A percentile compares a stretch with the other conserved stretches of the same genome.
Evolutionary conservation across 2,329 filamentous ascomycete species (phyloP).

Genomic region (Colletotrichum sp.): DNA sequence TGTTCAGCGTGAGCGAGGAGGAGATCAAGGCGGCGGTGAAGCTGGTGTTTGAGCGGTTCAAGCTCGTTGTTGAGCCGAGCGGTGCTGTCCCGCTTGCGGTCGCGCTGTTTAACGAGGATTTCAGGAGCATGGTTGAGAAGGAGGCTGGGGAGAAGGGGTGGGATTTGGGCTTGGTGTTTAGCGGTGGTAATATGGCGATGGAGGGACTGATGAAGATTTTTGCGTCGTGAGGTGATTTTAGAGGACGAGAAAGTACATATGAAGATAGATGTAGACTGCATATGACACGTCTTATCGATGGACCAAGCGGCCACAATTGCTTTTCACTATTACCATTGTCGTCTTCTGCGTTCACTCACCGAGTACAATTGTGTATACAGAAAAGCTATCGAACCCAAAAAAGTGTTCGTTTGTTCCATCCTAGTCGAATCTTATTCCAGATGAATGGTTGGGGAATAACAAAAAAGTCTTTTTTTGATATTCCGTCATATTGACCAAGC

Average conservation of each 20-base stretch:
- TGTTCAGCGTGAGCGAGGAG: slow-evolving; percentile 79
- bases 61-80: slow-evolving; percentile 89
- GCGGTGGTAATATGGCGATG: slow-evolving; percentile 64
- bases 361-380: background rate
- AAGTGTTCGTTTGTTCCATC: background rate
- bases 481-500: background rate
- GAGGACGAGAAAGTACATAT: background rate
- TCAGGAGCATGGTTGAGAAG: slow-evolving; percentile 70
- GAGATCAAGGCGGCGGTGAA: slow-evolving; percentile 80
- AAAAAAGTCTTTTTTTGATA: background rate
- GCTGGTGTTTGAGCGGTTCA: slow-evolving; percentile 85
- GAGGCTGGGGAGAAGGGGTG: slow-evolving; percentile 77
- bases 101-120: slow-evolving; percentile 85
- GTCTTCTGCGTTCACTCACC: rapidly evolving
- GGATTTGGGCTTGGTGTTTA: slow-evolving; percentile 68
- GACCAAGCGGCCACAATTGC: background rate
- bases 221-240: slow-evolving; percentile 13
- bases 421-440: background rate
- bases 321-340: background rate
- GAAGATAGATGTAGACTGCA: background rate
- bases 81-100: slow-evolving; percentile 85
- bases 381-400: background rate
- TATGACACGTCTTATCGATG: background rate
- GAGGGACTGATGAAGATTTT: slow-evolving; percentile 60
- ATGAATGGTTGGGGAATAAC: background rate